Base-by-base conservation (phyloP, 768 basidiomycete genomes). In the Russula sp. region DNA sequence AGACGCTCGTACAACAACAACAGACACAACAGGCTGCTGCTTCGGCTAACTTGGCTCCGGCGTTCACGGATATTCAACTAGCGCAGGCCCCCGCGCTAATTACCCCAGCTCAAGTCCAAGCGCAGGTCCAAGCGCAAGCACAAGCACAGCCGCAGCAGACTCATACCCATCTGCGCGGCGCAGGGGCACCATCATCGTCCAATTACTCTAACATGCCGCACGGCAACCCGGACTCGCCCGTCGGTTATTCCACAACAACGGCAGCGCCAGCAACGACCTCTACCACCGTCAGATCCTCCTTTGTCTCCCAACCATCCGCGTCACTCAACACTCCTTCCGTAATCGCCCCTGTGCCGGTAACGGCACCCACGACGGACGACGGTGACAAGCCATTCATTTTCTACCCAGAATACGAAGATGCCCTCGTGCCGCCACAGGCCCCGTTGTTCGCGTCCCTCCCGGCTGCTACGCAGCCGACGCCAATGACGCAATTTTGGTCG, bases 301-400 rank as follows among this genome's bases (percentile, higher is more conserved):
- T 40, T 42, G 22, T 10, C 22, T 24, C 63, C 26, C 63, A 52
- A 54, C 48, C 57, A 64, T 54, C 57, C 44, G n/a, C 34, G 14
- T 36, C 36, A 38, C 34, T 48, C 14, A 44, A 48, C 28, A 13
- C 56, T 9, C 49, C 59, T 20, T 13, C 63, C 26, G 24, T n/a
- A 9, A 13, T 34, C 18, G 34, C 59, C 50, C 1, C 52, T 11
- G 20, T 46, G 44, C 44, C 30, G 20, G 18, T 11, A 1, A 4
- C 32, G 16, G n/a, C 58, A 1, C 22, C 48, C 8, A 42, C 57
- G 16, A 34, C 59, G 14, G 68, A 69, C 48, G 68, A 67, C 46
- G 68, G 68, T 3, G 68, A 69, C 26, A 69, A 67, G 14, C 68
- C 68, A 4, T 69, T 69, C 59, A 69, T 69, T 36, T 69, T 69